A percentile compares a stretch with the other conserved stretches of the same genome.
phyloP scores from a whole-genome alignment of 1,284 basidiomycete genomes.

The Xerocomus nothofagi region DNA sequence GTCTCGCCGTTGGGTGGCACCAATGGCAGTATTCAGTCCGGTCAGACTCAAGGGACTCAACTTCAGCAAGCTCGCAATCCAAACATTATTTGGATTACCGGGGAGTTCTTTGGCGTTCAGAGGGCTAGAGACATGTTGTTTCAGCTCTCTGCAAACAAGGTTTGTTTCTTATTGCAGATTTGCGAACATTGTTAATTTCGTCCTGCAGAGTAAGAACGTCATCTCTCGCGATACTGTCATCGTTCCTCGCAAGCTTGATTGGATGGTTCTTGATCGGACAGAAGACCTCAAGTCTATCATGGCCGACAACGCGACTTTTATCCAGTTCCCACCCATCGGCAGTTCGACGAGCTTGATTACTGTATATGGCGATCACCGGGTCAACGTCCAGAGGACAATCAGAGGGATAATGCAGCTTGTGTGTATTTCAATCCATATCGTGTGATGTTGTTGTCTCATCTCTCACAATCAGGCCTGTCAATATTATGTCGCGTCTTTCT shows the following conservation, averaged over 20 bases:
- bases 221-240: conserved; percentile 93
- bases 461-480: conserved; percentile 76
- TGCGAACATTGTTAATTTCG: background rate
- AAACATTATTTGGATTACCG: conserved; percentile 94
- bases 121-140: conserved; percentile 94
- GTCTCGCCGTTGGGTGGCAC: conserved; percentile 38
- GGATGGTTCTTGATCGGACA: conserved; percentile 92
- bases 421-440: conserved; percentile 35
- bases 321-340: conserved; percentile 90
- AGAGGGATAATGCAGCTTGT: conserved; percentile 95
- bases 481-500: conserved; percentile 95
- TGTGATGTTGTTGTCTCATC: conserved; percentile 11
- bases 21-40: conserved; percentile 29
- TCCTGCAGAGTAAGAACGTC: conserved; percentile 77
- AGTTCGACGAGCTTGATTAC: conserved; percentile 90
- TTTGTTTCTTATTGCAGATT: conserved; percentile 33
- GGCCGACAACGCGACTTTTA: conserved; percentile 96
- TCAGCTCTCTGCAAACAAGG: conserved; percentile 85
- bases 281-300: conserved; percentile 91
- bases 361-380: conserved; percentile 92
- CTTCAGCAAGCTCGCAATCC: conserved; percentile 46
- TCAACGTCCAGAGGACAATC: conserved; percentile 95
- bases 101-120: conserved; percentile 96
- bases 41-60: conserved; percentile 21
- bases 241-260: conserved; percentile 94